Percentiles rank a stretch among this genome's conserved stretches.
phyloP scores from a whole-genome alignment of 768 basidiomycete genomes.

The Gelatoporia subvermispora region DNA sequence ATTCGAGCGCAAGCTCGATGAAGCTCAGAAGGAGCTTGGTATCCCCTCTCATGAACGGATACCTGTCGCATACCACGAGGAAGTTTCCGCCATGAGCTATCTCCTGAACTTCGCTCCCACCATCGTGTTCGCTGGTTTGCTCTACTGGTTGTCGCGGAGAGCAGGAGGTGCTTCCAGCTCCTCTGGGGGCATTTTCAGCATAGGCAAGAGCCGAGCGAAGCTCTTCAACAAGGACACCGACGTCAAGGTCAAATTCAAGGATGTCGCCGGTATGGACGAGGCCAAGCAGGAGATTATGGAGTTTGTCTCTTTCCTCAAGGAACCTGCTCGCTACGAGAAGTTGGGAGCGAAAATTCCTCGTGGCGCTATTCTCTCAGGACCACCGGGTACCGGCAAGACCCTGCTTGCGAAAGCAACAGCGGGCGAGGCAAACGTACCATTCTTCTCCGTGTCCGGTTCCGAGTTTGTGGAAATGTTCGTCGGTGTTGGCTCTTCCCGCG shows the following conservation, averaged over 20 bases:
- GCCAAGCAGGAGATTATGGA: slow-evolving; percentile 99
- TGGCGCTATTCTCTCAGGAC: slow-evolving; percentile 90
- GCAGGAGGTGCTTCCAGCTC: slow-evolving; percentile 56
- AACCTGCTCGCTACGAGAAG: slow-evolving; percentile 90
- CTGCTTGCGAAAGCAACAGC: slow-evolving; percentile 97
- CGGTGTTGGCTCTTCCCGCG: slow-evolving; percentile 95
- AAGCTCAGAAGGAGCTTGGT: slow-evolving; percentile 87
- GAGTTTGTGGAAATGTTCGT: slow-evolving; percentile 99
- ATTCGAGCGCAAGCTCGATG: slow-evolving; percentile 92
- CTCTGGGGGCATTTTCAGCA: slow-evolving; percentile 90
- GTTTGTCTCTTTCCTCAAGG: slow-evolving; percentile 98
- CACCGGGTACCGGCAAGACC: slow-evolving; percentile 98
- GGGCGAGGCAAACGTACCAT: slow-evolving; percentile 95
- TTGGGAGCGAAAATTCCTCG: slow-evolving; percentile 97
- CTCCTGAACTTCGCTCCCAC: slow-evolving; percentile 94
- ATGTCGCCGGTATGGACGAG: slow-evolving; percentile 99
- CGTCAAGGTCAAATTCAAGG: slow-evolving; percentile 88
- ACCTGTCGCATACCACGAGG: slow-evolving; percentile 95
- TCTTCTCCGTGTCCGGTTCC: slow-evolving; percentile 97
- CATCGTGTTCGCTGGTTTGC: slow-evolving; percentile 81
- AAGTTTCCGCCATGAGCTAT: slow-evolving; percentile 79
- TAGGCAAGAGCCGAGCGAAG: slow-evolving; percentile 92
- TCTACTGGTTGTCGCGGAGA: slow-evolving; percentile 81
- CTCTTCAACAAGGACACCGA: slow-evolving; percentile 97
- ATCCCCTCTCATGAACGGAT: slow-evolving; percentile 92